These are phyloP conservation scores for Pestalotiopsis sp. DNA, from an alignment of 2,329 filamentous ascomycete species.

Conservation along the genomic window DNA sequence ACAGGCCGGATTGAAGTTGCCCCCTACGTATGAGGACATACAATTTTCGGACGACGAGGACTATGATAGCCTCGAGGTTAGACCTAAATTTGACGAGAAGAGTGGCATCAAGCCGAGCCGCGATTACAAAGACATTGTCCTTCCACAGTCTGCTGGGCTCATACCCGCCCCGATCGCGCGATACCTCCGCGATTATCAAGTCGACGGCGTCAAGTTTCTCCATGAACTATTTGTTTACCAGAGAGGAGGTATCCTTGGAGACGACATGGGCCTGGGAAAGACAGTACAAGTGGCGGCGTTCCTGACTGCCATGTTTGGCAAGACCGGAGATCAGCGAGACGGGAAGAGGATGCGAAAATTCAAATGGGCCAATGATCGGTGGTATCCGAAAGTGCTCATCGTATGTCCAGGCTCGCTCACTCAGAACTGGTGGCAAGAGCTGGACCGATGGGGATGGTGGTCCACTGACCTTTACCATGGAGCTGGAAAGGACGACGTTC, in stretches of 20 bases:
- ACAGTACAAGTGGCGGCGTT: conserved; percentile 96
- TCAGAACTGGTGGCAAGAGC: conserved; percentile 86
- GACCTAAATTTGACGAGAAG: conserved; percentile 65
- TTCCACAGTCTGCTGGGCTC: conserved; percentile 75
- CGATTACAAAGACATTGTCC: conserved; percentile 72
- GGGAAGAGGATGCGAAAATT: conserved; percentile 86
- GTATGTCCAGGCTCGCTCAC: conserved; percentile 89
- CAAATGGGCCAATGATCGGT: conserved; percentile 61
- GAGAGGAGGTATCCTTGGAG: conserved; percentile 85
- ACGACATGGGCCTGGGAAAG: conserved; percentile 98
- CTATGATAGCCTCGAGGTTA: conserved; percentile 65
- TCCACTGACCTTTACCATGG: conserved; percentile 83
- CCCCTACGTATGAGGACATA: conserved; percentile 76
- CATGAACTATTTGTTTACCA: conserved; percentile 91
- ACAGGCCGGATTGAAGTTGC: conserved; percentile 71
- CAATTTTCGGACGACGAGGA: conserved; percentile 74
- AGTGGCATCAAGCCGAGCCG: conserved; percentile 65
- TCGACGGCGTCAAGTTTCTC: conserved; percentile 82
- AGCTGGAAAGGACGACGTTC: conserved; percentile 64
- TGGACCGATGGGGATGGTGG: conserved; percentile 96
- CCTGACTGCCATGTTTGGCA: conserved; percentile 88
- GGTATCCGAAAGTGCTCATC: conserved; percentile 85
- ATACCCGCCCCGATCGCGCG: conserved; percentile 90
- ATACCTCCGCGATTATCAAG: conserved; percentile 89
- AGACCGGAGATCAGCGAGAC: conserved; percentile 87